Conservation (phyloP, 2,329 filamentous ascomycete species). For the Hypoxylon sp. region DNA sequence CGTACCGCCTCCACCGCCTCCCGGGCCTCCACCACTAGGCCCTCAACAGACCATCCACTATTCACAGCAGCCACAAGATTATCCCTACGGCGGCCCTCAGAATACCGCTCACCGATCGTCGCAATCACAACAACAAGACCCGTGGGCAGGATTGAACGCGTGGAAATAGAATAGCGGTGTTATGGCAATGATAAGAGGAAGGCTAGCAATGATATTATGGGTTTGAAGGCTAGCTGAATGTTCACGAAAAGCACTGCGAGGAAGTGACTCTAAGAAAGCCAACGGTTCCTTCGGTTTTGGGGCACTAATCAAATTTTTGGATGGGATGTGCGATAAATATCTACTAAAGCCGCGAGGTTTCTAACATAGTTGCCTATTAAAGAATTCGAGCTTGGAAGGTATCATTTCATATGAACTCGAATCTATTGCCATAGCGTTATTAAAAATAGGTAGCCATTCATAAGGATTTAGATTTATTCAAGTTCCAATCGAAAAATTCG, state of each 20-base stretch:
- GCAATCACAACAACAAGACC: slow-evolving; percentile 62
- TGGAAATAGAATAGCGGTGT: slow-evolving; percentile 61
- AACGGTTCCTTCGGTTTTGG: slow-evolving; percentile 9
- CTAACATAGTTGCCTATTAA: slow-evolving; percentile 2
- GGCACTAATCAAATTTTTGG: slow-evolving; percentile 12
- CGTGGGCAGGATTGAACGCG: slow-evolving; percentile 67
- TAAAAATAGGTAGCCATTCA: not conserved
- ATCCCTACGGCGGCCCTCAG: slow-evolving; percentile 43
- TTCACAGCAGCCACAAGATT: slow-evolving; percentile 50
- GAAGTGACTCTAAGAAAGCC: slow-evolving; percentile 26
- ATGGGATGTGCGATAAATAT: slow-evolving; percentile 26
- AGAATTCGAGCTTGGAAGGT: slow-evolving; percentile 5
- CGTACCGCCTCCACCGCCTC: slow-evolving; percentile 74
- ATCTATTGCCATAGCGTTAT: slow-evolving; percentile 1
- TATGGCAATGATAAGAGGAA: slow-evolving; percentile 33
- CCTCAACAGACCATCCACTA: slow-evolving; percentile 75
- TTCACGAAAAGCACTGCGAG: slow-evolving; percentile 17
- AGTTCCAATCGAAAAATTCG: no score
- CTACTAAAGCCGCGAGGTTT: slow-evolving; percentile 27
- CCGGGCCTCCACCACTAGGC: slow-evolving; percentile 72
- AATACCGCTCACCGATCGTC: slow-evolving; percentile 51
- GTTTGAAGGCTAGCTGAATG: slow-evolving; percentile 22
- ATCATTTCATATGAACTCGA: slow-evolving; percentile 11
- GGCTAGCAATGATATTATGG: slow-evolving; percentile 19
- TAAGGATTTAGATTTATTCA: not conserved